Conservation (phyloP, 2,329 filamentous ascomycete species). For the Tolypocladium album region DNA sequence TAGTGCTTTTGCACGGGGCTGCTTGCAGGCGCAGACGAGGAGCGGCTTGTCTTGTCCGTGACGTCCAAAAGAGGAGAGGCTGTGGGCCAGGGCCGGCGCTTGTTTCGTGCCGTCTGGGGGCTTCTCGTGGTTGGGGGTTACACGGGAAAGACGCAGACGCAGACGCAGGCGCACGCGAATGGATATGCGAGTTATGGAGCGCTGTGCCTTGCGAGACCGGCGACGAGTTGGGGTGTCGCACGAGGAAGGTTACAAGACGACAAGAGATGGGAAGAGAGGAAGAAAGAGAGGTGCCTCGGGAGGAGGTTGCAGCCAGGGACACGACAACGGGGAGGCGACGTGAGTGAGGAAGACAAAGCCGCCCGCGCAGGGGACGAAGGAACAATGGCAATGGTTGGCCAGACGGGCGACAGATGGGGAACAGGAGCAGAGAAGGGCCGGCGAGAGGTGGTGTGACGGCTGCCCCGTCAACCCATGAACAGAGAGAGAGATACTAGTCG, state of each 20-base stretch:
- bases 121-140: conserved; percentile 2
- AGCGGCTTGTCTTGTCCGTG: conserved; percentile 6
- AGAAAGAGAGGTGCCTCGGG: neutral
- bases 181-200: neutral
- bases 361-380: neutral
- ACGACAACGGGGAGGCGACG: neutral
- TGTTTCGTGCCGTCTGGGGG: conserved; percentile 3
- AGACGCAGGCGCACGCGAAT: neutral
- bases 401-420: neutral
- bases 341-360: neutral
- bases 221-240: neutral
- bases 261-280: neutral
- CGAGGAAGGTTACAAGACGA: neutral
- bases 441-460: conserved; percentile 22
- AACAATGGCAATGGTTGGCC: neutral
- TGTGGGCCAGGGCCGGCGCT: conserved; percentile 5
- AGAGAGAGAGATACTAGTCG: conserved; percentile 22
- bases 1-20: conserved; percentile 15
- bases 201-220: neutral
- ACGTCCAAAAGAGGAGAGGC: conserved; percentile 2
- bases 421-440: neutral
- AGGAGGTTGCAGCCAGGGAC: neutral
- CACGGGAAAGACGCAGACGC: conserved; percentile 3
- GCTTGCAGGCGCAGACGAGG: conserved; percentile 12
- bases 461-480: conserved; percentile 5